Evolutionary conservation across 257 asterid species (phyloP), one percentile per base, ranked within the genome.

Genomic region (Penstemon barbatus): DNA sequence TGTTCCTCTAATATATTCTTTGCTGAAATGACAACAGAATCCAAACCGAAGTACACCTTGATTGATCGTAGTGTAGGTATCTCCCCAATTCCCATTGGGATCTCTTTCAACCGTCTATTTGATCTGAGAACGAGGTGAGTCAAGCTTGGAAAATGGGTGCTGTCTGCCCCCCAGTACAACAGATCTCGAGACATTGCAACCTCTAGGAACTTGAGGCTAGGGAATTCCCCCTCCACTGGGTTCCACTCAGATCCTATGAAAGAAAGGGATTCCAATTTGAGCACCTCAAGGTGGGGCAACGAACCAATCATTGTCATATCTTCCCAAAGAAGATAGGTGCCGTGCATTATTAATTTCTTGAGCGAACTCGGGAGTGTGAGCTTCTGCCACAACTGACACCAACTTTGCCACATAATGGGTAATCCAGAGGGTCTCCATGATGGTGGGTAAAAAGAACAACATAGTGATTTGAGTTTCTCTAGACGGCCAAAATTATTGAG

Each of bases 141-240:
- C 18, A 70, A 68, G 54, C 48, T 37, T 19, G 74, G 74, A 25
- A 60, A 60, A 58, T 70, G 61, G 18, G 4, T n/a, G 9, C 3
- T 4, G 6, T 53, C 51, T 52, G 75, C 75, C 5, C 3, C 52
- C 69, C 75, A 70, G 19, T 51, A 11, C 61, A 12, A 49, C 59
- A 65, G 51, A 8, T 53, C 59, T 4, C 18, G n/a, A 7, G 46
- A 7, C 2, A 19, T 0, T 13, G 43, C 10, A 5, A 65, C 39
- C 40, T 38, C 9, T 3, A 65, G n/a, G 71, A 8, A 51, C 59
- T 51, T 65, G 50, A 65, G 45, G 18, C 40, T 8, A 40, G 19
- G 60, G 53, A 66, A 66, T 48, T 63, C 46, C 42, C 69, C 69
- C 41, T 46, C 69, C 49, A 63, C 57, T 9, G 69, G 69, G 25